Conservation (phyloP, 306 rosid species). For the Mimosa pudica region DNA sequence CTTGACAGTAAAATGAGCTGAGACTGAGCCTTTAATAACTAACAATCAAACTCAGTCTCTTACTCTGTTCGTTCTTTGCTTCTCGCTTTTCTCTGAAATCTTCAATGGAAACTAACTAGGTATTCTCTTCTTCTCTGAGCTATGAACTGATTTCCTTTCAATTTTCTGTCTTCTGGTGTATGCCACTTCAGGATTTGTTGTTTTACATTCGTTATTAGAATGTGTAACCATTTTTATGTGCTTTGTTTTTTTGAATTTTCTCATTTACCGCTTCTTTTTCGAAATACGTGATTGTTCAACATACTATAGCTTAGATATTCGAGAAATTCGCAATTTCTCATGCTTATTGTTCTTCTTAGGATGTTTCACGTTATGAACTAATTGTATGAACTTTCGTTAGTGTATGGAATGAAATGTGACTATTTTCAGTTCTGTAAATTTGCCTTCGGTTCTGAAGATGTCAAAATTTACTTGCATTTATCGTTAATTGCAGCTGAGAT, state of each 20-base stretch:
- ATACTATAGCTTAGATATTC: constrained; percentile 28
- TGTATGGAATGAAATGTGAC: constrained; percentile 10
- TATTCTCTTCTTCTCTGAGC: neutral
- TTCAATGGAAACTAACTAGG: constrained; percentile 18
- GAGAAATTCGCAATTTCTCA: neutral
- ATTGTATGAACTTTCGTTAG: constrained; percentile 6
- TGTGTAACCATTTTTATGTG: neutral
- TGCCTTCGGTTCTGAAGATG: neutral
- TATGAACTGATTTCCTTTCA: neutral
- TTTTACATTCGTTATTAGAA: constrained; percentile 24
- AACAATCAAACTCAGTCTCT: constrained; percentile 18
- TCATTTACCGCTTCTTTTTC: neutral
- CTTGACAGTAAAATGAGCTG: neutral
- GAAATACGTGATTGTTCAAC: constrained; percentile 8
- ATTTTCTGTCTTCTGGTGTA: neutral
- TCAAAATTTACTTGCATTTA: neutral
- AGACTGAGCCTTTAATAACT: neutral
- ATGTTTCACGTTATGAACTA: constrained; percentile 7
- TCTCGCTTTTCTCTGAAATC: neutral
- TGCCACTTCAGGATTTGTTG: neutral
- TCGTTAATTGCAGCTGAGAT: constrained; percentile 40
- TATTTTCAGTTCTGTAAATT: neutral
- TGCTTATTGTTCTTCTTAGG: neutral
- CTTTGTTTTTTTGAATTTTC: neutral
- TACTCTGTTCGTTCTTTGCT: neutral